A percentile compares a stretch with the other conserved stretches of the same genome.
Conservation (phyloP, 208 protist genomes). For the Borovskyia barvae region DNA sequence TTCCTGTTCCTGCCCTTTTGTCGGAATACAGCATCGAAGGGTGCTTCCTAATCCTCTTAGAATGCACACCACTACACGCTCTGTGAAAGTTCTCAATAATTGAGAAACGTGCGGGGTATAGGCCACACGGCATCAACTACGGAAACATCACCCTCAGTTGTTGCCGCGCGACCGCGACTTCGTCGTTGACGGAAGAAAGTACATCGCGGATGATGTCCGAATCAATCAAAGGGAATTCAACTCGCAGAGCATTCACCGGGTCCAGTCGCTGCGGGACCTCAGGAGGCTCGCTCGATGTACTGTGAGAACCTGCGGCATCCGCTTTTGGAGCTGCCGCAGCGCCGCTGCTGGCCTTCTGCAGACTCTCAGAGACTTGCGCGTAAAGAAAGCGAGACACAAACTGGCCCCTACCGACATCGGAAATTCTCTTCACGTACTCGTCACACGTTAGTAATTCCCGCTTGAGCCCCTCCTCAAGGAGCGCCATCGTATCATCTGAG, state of each 20-base stretch:
- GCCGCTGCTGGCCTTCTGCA: slow-evolving; percentile 10
- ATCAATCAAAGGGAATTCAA: slow-evolving; percentile 58
- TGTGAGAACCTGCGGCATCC: slow-evolving; percentile 1
- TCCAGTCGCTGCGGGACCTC: slow-evolving; percentile 32
- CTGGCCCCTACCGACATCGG: slow-evolving; percentile 67
- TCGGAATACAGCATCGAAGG: too few relatives aligned
- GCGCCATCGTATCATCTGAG: slow-evolving; percentile 52
- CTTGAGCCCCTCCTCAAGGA: slow-evolving; percentile 69
- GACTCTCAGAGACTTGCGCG: slow-evolving; percentile 34
- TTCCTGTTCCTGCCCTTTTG: too few relatives aligned
- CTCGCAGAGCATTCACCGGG: slow-evolving; percentile 30
- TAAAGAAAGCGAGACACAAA: slow-evolving; percentile 77
- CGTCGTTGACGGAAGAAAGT: slow-evolving; percentile 31
- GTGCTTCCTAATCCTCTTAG: too few relatives aligned
- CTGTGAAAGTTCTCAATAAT: too few relatives aligned
- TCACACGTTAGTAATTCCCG: slow-evolving; percentile 62
- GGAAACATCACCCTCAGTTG: slow-evolving; percentile 60
- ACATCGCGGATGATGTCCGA: slow-evolving; percentile 59
- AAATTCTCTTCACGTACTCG: slow-evolving; percentile 78
- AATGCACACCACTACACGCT: too few relatives aligned
- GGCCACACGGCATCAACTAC: too few relatives aligned
- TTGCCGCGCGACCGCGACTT: slow-evolving; percentile 41
- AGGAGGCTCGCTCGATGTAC: slow-evolving; percentile 2
- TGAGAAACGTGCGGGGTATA: too few relatives aligned
- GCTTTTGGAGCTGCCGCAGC: not conserved